These are phyloP conservation scores for Taxawa tesnikishii DNA, from an alignment of 2,329 filamentous ascomycete species.

Conservation along the genomic window DNA sequence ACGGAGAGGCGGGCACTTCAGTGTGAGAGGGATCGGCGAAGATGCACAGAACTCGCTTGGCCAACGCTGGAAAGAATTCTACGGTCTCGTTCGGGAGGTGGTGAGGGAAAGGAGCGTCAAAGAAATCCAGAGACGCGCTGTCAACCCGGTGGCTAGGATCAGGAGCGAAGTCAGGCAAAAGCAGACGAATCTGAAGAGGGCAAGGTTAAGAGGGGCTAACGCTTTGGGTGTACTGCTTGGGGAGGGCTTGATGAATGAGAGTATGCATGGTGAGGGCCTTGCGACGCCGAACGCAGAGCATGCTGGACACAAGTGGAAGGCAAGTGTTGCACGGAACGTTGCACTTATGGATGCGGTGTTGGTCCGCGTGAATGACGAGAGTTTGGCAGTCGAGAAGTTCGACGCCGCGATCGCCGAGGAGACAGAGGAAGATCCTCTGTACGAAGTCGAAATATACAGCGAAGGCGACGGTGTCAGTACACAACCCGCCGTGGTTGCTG, in stretches of 20 bases:
- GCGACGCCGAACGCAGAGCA: constrained; percentile 14
- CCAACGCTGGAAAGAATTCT: constrained; percentile 44
- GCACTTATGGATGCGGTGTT: constrained; percentile 79
- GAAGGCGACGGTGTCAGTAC: constrained; percentile 16
- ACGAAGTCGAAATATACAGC: constrained; percentile 25
- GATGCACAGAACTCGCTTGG: constrained; percentile 18
- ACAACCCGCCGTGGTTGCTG: constrained; percentile 46
- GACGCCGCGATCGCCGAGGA: constrained; percentile 44
- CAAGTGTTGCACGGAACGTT: constrained; percentile 66
- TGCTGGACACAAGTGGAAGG: constrained; percentile 49
- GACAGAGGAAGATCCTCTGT: constrained; percentile 39
- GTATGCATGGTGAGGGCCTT: constrained; percentile 19
- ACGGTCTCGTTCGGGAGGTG: constrained; percentile 64
- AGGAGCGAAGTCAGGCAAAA: constrained; percentile 66
- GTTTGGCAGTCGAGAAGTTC: constrained; percentile 41
- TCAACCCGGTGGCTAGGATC: constrained; percentile 67
- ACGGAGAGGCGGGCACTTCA: constrained; percentile 20
- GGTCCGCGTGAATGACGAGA: constrained; percentile 53
- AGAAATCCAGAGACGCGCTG: constrained; percentile 57
- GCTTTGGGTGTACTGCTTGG: constrained; percentile 79
- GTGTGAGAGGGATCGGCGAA: constrained; percentile 13
- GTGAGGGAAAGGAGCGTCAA: constrained; percentile 59
- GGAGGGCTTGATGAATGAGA: constrained; percentile 57
- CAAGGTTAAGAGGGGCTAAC: constrained; percentile 72
- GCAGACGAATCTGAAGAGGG: constrained; percentile 54